Evolutionary conservation across 1,139 yeast species (phyloP), one percentile per base, ranked within the genome.

Genomic region (Casaregolazyma suthepensis): DNA sequence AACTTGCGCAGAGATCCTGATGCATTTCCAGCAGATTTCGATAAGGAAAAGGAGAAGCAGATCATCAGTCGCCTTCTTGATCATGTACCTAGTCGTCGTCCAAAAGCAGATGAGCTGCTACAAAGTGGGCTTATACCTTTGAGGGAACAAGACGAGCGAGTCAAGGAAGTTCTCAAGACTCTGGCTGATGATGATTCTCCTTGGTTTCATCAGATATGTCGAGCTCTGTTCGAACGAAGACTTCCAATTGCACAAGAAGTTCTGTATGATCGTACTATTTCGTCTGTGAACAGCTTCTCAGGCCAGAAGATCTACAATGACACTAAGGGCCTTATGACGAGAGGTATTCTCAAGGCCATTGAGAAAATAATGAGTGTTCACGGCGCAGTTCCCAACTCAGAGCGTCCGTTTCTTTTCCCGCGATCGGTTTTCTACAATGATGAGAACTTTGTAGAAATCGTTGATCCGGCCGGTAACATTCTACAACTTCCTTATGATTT

Each of bases 161-260:
- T 93, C 56, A 85, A 87, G 63, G 96, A 90, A 64, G 96, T 96
- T 0, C 73, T 94, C 57, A 82, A 83, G 58, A 87, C 93, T 35
- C 72, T 93, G 57, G 87, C 94, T 0, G 93, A 89, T 65, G 62
- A 71, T 3, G 63, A 63, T 50, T 88, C 96, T 0, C 93, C 96
- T 0, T 89, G 96, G 96, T 93, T 91, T 61, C 88, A 83, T 59
- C 96, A 89, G 68, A 96, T 93, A 0, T 78, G 96, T 64, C 87
- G 85, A 56, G 85, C 94, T 0, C 71, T 93, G 44, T 93, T 93
- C 66, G 77, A 85, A 26, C 94, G 88, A 60, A 90, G 96, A 0
- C 84, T 88, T 60, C 84, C 84, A 68, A 75, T 86, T 56, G 96
- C 96, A 0, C 82, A 84, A 60, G 96, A 88, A 66, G 78, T 88